Conservation (phyloP, 2,329 filamentous ascomycete genomes). For the Alternaria triticimaculans region DNA sequence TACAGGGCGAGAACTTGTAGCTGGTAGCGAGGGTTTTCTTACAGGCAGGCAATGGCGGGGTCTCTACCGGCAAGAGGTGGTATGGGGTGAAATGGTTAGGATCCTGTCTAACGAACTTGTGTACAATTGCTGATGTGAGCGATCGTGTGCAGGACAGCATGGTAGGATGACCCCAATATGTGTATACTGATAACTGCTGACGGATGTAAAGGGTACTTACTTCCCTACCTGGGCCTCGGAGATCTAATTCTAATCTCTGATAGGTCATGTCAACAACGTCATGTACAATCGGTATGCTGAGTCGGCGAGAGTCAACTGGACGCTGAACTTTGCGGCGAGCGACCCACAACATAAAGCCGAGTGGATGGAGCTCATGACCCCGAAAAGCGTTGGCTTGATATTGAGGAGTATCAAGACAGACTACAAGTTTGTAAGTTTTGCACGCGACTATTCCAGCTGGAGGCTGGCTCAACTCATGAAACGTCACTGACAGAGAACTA, state of each 20-base stretch:
- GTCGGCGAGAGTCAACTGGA: slow-evolving; percentile 79
- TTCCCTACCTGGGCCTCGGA: not conserved
- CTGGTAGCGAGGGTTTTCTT: slow-evolving; percentile 77
- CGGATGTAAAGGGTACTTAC: slow-evolving; percentile 13
- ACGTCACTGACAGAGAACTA: slow-evolving; percentile 16
- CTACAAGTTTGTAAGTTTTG: slow-evolving; percentile 79
- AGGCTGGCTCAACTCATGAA: not conserved
- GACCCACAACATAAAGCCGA: slow-evolving; percentile 66
- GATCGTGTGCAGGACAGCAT: slow-evolving; percentile 56
- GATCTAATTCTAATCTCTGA: slow-evolving; percentile 9
- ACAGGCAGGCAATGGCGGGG: slow-evolving; percentile 67
- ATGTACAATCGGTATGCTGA: slow-evolving; percentile 85
- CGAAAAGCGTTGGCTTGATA: slow-evolving; percentile 73
- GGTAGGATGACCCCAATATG: slow-evolving; percentile 52
- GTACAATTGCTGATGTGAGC: slow-evolving; percentile 34
- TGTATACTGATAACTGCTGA: slow-evolving; percentile 5
- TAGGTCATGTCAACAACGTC: slow-evolving; percentile 86
- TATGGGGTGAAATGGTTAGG: slow-evolving; percentile 84
- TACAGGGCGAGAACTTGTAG: slow-evolving; percentile 67
- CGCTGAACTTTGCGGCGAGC: slow-evolving; percentile 69
- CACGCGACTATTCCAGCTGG: not conserved
- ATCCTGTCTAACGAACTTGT: not conserved
- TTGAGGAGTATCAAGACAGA: slow-evolving; percentile 80
- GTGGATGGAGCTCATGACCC: slow-evolving; percentile 75
- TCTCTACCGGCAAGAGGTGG: slow-evolving; percentile 70